Evolutionary conservation across 2,329 filamentous ascomycete genomes (phyloP).

Genomic region (Colletotrichum chrysophilum): DNA sequence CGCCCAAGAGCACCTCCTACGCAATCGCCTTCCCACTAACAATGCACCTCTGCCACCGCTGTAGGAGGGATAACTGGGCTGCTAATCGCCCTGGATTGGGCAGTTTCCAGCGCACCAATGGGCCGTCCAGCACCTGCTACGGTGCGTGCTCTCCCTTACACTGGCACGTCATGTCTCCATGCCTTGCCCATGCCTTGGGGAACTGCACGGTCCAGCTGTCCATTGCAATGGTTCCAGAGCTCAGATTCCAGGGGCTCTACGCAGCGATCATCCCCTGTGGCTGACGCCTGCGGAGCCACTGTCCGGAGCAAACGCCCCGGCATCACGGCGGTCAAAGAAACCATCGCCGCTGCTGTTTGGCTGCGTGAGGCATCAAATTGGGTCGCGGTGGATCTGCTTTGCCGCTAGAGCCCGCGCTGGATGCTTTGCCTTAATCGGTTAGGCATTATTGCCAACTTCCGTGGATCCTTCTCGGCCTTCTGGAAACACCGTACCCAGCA

Average conservation of each 20-base stretch:
- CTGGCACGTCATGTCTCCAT: not conserved
- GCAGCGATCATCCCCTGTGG: constrained; percentile 4
- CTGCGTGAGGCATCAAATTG: not conserved
- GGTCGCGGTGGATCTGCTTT: not conserved
- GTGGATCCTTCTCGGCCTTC: not conserved
- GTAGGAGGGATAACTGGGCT: not conserved
- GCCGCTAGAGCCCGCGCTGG: not conserved
- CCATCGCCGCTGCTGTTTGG: not conserved
- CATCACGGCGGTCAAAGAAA: not conserved
- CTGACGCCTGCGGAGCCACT: not conserved
- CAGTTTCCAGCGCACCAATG: not conserved
- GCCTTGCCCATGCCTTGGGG: not conserved
- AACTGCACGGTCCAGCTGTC: constrained; percentile 4
- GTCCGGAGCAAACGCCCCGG: constrained; percentile 19
- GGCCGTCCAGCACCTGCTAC: not conserved
- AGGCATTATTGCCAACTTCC: not conserved
- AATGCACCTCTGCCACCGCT: not conserved
- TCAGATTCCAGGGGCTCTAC: not conserved
- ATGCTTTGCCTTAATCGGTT: not conserved
- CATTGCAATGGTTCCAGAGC: not conserved
- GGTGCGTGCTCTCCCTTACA: not conserved
- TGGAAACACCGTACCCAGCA: not conserved
- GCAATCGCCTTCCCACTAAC: not conserved
- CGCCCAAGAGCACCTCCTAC: not conserved
- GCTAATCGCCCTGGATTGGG: not conserved